Evolutionary conservation across 108 stramenopile species (phyloP), one percentile per base, ranked within the genome.

Genomic region (Tribonema minus): DNA sequence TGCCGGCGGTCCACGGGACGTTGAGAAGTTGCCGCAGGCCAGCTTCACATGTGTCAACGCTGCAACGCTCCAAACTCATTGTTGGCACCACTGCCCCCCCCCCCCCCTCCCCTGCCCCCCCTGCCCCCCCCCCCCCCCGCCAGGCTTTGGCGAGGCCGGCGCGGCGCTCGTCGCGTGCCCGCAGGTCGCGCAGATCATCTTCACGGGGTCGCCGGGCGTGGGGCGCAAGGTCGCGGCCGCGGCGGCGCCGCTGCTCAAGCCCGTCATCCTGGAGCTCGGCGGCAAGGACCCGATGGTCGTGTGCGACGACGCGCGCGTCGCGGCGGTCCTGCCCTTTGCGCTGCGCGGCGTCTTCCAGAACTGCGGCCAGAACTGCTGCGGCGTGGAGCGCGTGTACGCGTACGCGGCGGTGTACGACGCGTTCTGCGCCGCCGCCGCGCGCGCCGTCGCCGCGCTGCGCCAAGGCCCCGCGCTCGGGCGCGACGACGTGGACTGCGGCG

Each of bases 271-370:
- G 65, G 98, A 99, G 85, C 86, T 99, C 70, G 98, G 98, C 33
- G 98, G 98, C 3, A 99, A 99, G 86, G 98, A 99, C 86, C 94
- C 95, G 61, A 91, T 99, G 90, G 93, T 99, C 0, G 87, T 99
- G 72, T 89, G 90, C 67, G 94, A 97, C 35, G 96, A 97, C 87
- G 91, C 89, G 62, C 82, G 92, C 35, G 61, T 96, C 34, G 64
- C 79, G 39, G 37, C 36, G 0, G 62, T 87, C 58, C 41, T 86
- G 34, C 94, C 91, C 3, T 93, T 91, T 84, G 96, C 95, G 25
- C 89, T 95, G 90, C 87, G 95, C 28, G 98, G 98, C 0, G 93
- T 92, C 82, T 98, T 91, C 82, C 96, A 97, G 84, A 96, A 96
- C 84, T 92, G 87, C 65, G 96, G 96, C 33, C 96, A 97, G 85